phyloP scores from a whole-genome alignment of 2,329 filamentous ascomycete species.

The Anthostomella pinea region DNA sequence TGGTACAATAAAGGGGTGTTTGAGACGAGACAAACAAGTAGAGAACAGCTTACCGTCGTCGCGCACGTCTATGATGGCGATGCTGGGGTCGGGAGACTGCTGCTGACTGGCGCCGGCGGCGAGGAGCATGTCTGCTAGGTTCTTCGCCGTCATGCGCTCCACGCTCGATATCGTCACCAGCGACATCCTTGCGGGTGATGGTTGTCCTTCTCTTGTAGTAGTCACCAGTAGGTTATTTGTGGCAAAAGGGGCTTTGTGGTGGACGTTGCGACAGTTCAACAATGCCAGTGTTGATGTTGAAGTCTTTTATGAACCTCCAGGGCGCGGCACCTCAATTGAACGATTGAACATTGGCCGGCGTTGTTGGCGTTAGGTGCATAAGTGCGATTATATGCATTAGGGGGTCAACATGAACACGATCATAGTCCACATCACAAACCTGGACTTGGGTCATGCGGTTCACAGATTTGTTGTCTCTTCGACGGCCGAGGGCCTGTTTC shows the following conservation, averaged over 20 bases:
- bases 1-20: constrained; percentile 1
- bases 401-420: no score
- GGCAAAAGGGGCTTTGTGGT: no score
- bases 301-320: no score
- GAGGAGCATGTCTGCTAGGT: constrained; percentile 65
- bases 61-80: constrained; percentile 84
- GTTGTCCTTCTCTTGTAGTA: no score
- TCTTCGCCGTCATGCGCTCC: constrained; percentile 63
- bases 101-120: constrained; percentile 36
- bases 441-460: no score
- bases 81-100: constrained; percentile 36
- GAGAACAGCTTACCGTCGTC: constrained; percentile 61
- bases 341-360: neutral
- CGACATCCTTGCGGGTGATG: no score
- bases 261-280: no score
- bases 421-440: no score
- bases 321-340: neutral
- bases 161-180: constrained; percentile 54
- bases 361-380: constrained; percentile 8
- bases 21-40: neutral
- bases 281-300: no score
- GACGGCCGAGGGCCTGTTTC: no score
- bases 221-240: no score
- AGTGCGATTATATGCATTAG: constrained; percentile 1
- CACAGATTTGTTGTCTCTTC: no score